A percentile compares a stretch with the other conserved stretches of the same genome.
Evolutionary conservation across 2,329 filamentous ascomycete genomes (phyloP).

Genomic region (Paradendryphiella salina): DNA sequence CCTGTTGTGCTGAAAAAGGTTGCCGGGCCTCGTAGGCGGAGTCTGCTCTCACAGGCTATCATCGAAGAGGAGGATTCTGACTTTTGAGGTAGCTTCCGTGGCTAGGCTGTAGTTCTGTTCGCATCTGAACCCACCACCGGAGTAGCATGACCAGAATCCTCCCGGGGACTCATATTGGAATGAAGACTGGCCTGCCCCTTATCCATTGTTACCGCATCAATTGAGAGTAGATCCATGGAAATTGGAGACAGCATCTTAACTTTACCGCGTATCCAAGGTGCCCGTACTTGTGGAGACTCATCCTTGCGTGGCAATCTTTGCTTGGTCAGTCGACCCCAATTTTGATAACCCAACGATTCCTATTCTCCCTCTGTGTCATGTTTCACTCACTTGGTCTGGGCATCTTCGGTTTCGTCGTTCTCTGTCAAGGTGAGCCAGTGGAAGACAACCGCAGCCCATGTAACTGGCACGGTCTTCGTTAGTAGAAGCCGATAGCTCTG

Average conservation of each 20-base stretch:
- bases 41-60: constrained; percentile 67
- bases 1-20: constrained; percentile 39
- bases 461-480: constrained; percentile 30
- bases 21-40: constrained; percentile 40
- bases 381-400: constrained; percentile 17
- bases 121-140: neutral
- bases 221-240: neutral
- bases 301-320: neutral
- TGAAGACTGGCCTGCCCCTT: neutral
- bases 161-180: constrained; percentile 1
- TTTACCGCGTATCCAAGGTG: neutral
- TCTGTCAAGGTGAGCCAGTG: constrained; percentile 44
- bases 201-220: neutral
- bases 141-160: constrained; percentile 10
- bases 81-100: constrained; percentile 36
- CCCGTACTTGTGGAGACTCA: neutral
- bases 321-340: no score
- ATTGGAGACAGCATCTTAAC: neutral
- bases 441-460: constrained; percentile 40
- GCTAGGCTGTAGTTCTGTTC: neutral
- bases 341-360: no score
- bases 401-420: constrained; percentile 23
- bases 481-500: neutral
- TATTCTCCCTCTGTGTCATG: no score
- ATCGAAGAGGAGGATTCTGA: constrained; percentile 70